Conservation (phyloP, 1,284 basidiomycete species). For the Moesziomyces globuligerus region DNA sequence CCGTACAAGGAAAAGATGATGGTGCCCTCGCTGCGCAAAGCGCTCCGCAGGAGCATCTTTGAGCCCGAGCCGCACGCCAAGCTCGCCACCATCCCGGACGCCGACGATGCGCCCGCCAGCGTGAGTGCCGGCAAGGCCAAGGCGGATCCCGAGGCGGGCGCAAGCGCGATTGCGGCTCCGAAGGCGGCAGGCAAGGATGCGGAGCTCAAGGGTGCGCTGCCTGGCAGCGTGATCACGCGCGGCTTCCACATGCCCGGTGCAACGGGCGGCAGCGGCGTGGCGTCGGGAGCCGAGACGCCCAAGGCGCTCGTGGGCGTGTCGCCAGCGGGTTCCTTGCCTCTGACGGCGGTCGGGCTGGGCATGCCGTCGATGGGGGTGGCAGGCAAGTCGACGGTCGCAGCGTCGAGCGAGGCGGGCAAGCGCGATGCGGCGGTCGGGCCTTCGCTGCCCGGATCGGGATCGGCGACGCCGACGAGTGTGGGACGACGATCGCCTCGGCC, state of each 20-base stretch:
- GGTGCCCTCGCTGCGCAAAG: conserved; percentile 62
- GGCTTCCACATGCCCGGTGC: conserved; percentile 44
- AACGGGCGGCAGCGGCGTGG: background rate
- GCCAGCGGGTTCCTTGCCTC: background rate
- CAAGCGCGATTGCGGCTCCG: conserved; percentile 2
- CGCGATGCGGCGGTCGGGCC: conserved; percentile 26
- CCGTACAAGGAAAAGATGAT: conserved; percentile 65
- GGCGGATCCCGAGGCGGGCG: background rate
- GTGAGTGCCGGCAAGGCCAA: conserved; percentile 10
- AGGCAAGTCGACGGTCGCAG: conserved; percentile 14
- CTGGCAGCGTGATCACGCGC: conserved; percentile 41
- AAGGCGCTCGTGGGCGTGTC: conserved; percentile 6
- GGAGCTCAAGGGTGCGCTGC: conserved; percentile 30
- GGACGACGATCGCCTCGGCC: conserved; percentile 55
- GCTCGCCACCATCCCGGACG: conserved; percentile 44
- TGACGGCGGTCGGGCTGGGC: conserved; percentile 17
- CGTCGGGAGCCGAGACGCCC: conserved; percentile 6
- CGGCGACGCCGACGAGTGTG: conserved; percentile 37
- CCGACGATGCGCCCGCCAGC: conserved; percentile 32
- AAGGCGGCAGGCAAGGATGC: conserved; percentile 5
- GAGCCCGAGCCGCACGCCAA: conserved; percentile 28
- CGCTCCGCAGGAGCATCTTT: conserved; percentile 41
- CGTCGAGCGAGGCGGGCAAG: conserved; percentile 6
- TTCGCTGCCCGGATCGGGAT: conserved; percentile 26
- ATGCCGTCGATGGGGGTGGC: conserved; percentile 14